Evolutionary conservation across 768 basidiomycete species (phyloP).

Genomic region (Chalciporus chontae): DNA sequence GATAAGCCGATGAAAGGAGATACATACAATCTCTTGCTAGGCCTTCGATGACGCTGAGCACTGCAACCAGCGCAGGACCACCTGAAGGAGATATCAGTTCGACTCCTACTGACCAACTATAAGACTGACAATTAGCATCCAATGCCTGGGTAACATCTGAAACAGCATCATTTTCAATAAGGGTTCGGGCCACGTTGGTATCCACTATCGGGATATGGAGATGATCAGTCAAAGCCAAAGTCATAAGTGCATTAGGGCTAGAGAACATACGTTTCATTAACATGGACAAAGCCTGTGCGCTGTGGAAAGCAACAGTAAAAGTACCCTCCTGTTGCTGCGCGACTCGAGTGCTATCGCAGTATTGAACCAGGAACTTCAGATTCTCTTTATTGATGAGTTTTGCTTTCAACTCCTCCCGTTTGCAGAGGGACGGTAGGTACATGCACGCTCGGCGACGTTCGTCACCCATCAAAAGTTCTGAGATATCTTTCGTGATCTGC

Average conservation of each 20-base stretch:
- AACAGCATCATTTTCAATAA: slow-evolving; percentile 17
- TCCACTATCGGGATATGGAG: slow-evolving; percentile 11
- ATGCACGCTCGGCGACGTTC: slow-evolving; percentile 24
- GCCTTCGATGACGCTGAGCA: slow-evolving; percentile 17
- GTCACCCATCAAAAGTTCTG: slow-evolving; percentile 11
- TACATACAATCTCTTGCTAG: slow-evolving; percentile 14
- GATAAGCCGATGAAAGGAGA: too few species aligned
- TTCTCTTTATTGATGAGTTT: slow-evolving; percentile 17
- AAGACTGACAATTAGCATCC: slow-evolving; percentile 15
- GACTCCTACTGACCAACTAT: not conserved
- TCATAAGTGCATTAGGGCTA: not conserved
- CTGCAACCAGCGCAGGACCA: slow-evolving; percentile 19
- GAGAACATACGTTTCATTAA: slow-evolving; percentile 20
- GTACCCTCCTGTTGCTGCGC: slow-evolving; percentile 14
- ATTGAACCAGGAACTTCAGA: slow-evolving; percentile 15
- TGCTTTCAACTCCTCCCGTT: slow-evolving; percentile 9
- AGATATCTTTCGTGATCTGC: slow-evolving; percentile 9
- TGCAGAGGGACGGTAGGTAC: slow-evolving; percentile 29
- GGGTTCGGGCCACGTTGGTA: slow-evolving; percentile 1
- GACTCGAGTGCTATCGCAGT: slow-evolving; percentile 13
- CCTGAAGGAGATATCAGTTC: slow-evolving; percentile 6
- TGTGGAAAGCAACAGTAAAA: slow-evolving; percentile 19
- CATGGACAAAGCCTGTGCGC: slow-evolving; percentile 25
- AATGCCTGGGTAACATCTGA: slow-evolving; percentile 16
- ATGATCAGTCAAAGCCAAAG: not conserved